These are phyloP conservation scores for Musa acuminata DNA, from an alignment of 176 grass and related monocot species.

Conservation along the genomic window DNA sequence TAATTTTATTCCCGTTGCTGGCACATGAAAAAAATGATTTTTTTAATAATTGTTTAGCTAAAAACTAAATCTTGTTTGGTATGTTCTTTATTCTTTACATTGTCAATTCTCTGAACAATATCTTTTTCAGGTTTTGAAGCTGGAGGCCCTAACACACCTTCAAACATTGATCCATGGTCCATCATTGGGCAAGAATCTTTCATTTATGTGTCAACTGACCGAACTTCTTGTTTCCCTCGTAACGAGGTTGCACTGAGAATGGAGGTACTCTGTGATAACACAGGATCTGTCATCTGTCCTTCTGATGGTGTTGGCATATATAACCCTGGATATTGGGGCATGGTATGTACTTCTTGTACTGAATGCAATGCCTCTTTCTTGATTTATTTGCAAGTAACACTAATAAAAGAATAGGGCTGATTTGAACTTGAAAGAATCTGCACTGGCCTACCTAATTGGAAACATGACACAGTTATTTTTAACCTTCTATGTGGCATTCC, in stretches of 20 bases:
- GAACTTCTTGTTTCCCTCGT: slow-evolving; percentile 38
- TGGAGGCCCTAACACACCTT: slow-evolving; percentile 65
- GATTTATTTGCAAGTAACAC: slow-evolving; percentile 1
- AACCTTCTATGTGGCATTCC: background rate
- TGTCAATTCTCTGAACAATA: background rate
- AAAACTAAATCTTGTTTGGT: background rate
- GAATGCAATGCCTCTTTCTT: slow-evolving; percentile 9
- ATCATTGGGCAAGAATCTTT: slow-evolving; percentile 50
- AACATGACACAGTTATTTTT: background rate
- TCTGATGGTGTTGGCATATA: slow-evolving; percentile 61
- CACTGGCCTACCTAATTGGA: background rate
- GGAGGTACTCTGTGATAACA: slow-evolving; percentile 47
- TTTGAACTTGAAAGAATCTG: background rate
- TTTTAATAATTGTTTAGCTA: background rate
- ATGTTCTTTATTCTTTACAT: background rate
- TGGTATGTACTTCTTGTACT: slow-evolving; percentile 36
- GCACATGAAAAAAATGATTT: background rate
- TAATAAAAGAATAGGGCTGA: background rate
- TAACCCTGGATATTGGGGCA: slow-evolving; percentile 88
- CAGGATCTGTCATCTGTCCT: slow-evolving; percentile 34
- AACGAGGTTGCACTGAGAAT: slow-evolving; percentile 66
- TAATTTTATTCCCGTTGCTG: background rate
- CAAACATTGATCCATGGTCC: slow-evolving; percentile 65
- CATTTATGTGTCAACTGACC: slow-evolving; percentile 47
- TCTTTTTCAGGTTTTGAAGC: slow-evolving; percentile 66